phyloP scores from a whole-genome alignment of 345 rosid genomes.

The Excoecaria cochinchinensis region DNA sequence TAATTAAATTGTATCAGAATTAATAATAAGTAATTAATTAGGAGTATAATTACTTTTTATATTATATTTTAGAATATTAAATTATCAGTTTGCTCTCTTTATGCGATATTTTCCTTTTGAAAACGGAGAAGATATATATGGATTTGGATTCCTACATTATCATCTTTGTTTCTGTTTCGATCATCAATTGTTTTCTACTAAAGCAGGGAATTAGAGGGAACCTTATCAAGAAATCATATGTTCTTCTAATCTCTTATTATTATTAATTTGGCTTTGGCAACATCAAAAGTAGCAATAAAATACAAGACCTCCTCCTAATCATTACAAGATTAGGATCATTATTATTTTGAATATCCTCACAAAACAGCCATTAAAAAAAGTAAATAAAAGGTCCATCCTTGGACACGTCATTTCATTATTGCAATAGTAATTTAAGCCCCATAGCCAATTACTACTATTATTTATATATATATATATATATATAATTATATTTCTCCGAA shows the following conservation, averaged over 20 bases:
- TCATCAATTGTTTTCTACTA: background rate
- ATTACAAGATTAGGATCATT: conserved; percentile 6
- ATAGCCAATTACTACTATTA: too few species aligned
- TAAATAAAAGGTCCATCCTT: background rate
- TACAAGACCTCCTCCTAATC: background rate
- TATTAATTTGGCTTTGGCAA: background rate
- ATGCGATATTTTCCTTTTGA: background rate
- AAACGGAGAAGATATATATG: too few species aligned
- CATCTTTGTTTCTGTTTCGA: background rate
- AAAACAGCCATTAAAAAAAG: too few species aligned
- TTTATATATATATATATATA: too few species aligned
- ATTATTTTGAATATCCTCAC: background rate
- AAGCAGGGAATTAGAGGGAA: background rate
- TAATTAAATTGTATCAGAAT: too few species aligned
- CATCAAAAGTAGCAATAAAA: conserved; percentile 8
- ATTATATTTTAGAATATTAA: too few species aligned
- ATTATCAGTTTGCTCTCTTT: too few species aligned
- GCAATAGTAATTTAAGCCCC: too few species aligned
- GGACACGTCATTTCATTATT: background rate
- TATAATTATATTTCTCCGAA: too few species aligned
- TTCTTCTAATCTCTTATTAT: background rate
- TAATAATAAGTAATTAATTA: too few species aligned
- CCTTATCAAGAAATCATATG: conserved; percentile 16
- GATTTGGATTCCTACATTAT: background rate
- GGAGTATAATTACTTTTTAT: too few species aligned